Evolutionary conservation across 345 rosid species (phyloP), one percentile per base, ranked within the genome.

Genomic region (Pugionium cornutum): DNA sequence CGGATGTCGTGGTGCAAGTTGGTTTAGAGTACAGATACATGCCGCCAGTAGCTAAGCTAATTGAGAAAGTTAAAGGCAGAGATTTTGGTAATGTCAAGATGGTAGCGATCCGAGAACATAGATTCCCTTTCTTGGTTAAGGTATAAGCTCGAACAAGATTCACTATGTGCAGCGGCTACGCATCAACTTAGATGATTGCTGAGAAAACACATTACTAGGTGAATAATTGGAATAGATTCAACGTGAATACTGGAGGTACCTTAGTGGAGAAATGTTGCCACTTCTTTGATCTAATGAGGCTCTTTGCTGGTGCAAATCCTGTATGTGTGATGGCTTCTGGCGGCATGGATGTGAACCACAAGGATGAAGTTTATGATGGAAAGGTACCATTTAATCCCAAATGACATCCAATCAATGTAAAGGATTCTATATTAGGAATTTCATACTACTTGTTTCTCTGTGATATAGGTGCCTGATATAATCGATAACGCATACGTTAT

Each of bases 261-360:
- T 78, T 92, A 63, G 98, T 92, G 5, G 98, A 92, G 86, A 92
- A 92, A 67, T 92, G 98, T 76, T 92, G 98, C 75, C 98, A 92
- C 73, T 92, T 92, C 82, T 92, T 92, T 71, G 98, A 92, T 77
- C 78, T 89, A 60, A 92, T 92, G 96, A 86, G 87, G 73, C 83
- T 92, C 67, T 88, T 89, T 75, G 91, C 96, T 1, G 83, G 83
- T 70, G 83, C 94, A 18, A 80, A 88, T 78, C 98, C 98, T 68
- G 78, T 89, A 43, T 83, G 81, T 55, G 89, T 89, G 64, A 86
- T 92, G 91, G 96, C 98, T 80, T 92, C 98, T 8, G 98, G 97
- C 42, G 91, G 88, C 44, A 77, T 92, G 31, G 96, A 88, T 82
- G 88, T 89, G 53, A 89, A 92, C 62, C 97, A 89, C 76, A 92